Evolutionary conservation across 2,329 filamentous ascomycete species (phyloP).

Genomic region (Kalaharituber pfeilii): DNA sequence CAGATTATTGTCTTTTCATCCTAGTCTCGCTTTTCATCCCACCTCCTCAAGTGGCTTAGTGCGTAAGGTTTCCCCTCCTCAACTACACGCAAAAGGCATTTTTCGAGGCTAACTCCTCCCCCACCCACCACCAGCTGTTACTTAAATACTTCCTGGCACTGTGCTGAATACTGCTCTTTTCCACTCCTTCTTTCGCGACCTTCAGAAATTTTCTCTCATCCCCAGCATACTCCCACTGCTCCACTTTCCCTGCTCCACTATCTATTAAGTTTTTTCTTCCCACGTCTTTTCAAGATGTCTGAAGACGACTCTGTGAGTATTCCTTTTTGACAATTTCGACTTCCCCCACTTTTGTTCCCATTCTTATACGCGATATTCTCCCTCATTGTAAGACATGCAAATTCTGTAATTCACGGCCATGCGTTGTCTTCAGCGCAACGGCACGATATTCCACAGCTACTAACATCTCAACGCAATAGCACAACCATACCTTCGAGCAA

Average conservation of each 20-base stretch:
- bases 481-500: conserved; percentile 57
- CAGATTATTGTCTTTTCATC: no score
- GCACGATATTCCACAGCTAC: no score
- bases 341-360: not conserved
- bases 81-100: not conserved
- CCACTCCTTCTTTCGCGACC: not conserved
- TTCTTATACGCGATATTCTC: not conserved
- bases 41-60: not conserved
- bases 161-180: no score
- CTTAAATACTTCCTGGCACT: no score
- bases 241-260: not conserved
- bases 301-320: not conserved
- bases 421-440: no score
- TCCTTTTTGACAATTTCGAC: not conserved
- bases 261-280: not conserved
- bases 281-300: not conserved
- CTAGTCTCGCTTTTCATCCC: no score
- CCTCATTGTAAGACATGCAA: not conserved
- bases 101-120: not conserved
- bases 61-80: not conserved
- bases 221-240: not conserved
- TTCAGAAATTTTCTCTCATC: not conserved
- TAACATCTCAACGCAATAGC: conserved; percentile 3
- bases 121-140: not conserved
- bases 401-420: no score